These are phyloP conservation scores for Lachnellula subtilissima DNA, from an alignment of 2,329 filamentous ascomycete genomes.

Conservation along the genomic window DNA sequence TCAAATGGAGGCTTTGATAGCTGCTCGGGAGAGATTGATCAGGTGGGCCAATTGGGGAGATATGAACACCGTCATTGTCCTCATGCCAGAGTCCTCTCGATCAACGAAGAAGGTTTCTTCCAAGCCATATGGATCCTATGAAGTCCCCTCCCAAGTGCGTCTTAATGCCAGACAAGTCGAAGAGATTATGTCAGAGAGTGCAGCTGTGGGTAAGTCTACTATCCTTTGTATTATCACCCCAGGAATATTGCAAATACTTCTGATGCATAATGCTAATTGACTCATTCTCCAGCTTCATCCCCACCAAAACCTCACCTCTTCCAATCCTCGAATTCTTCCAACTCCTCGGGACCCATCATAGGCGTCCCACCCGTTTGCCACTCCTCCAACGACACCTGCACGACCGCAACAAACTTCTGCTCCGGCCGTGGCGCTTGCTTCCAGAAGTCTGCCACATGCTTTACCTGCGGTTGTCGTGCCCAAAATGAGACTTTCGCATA, in stretches of 20 bases:
- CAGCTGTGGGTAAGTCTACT: background rate
- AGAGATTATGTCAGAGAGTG: conserved; percentile 25
- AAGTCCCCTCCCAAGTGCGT: conserved; percentile 17
- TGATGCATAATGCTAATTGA: background rate
- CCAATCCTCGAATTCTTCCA: conserved; percentile 12
- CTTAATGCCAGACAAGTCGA: conserved; percentile 24
- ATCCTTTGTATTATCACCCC: no score
- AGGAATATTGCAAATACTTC: no score
- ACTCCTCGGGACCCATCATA: conserved; percentile 16
- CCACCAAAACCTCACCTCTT: conserved; percentile 12
- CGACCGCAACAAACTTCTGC: conserved; percentile 68
- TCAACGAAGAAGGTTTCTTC: conserved; percentile 11
- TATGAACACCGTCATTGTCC: conserved; percentile 27
- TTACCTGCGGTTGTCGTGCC: conserved; percentile 67
- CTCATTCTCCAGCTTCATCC: conserved; percentile 2
- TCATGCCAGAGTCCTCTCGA: conserved; percentile 27
- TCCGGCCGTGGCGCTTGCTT: conserved; percentile 75
- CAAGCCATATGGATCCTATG: conserved; percentile 28
- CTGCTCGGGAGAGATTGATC: conserved; percentile 21
- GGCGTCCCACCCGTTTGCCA: conserved; percentile 66
- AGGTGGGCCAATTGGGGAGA: conserved; percentile 23
- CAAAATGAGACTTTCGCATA: conserved; percentile 38
- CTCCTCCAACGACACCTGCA: conserved; percentile 62
- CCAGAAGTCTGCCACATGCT: conserved; percentile 68
- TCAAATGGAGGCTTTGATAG: conserved; percentile 19